Conservation (phyloP, 306 rosid genomes). For the Gynostemma pentaphyllum region DNA sequence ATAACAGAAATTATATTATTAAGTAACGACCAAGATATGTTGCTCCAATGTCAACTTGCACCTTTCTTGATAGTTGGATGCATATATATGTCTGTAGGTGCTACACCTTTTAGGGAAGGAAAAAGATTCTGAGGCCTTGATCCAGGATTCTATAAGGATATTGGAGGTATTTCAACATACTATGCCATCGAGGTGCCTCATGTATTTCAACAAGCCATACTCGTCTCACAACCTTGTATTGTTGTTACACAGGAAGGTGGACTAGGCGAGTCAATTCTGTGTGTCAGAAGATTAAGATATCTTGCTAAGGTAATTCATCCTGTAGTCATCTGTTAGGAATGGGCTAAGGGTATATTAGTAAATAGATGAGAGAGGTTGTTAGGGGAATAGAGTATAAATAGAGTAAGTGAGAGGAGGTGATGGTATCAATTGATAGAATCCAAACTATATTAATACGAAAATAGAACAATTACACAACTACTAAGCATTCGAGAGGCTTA, state of each 20-base stretch:
- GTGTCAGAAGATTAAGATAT: slow-evolving; percentile 58
- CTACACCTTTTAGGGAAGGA: slow-evolving; percentile 68
- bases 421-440: too few relatives aligned
- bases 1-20: neutral
- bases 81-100: slow-evolving; percentile 38
- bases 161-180: slow-evolving; percentile 50
- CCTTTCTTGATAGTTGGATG: slow-evolving; percentile 5
- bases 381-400: too few relatives aligned
- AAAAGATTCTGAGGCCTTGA: slow-evolving; percentile 54
- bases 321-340: neutral
- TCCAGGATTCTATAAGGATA: slow-evolving; percentile 66
- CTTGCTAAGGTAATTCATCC: slow-evolving; percentile 63
- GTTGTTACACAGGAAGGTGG: slow-evolving; percentile 51
- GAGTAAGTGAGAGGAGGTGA: too few relatives aligned
- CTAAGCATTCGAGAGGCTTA: too few relatives aligned
- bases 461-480: too few relatives aligned
- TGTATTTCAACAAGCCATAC: neutral
- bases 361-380: too few relatives aligned
- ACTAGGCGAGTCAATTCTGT: slow-evolving; percentile 44
- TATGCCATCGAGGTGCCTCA: slow-evolving; percentile 3
- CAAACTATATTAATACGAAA: too few relatives aligned
- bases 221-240: slow-evolving; percentile 16
- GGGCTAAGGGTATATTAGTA: too few relatives aligned
- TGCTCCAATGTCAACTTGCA: slow-evolving; percentile 9
- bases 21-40: neutral